Base-by-base conservation (phyloP, 176 grass and related monocot genomes). In the Canna indica region DNA sequence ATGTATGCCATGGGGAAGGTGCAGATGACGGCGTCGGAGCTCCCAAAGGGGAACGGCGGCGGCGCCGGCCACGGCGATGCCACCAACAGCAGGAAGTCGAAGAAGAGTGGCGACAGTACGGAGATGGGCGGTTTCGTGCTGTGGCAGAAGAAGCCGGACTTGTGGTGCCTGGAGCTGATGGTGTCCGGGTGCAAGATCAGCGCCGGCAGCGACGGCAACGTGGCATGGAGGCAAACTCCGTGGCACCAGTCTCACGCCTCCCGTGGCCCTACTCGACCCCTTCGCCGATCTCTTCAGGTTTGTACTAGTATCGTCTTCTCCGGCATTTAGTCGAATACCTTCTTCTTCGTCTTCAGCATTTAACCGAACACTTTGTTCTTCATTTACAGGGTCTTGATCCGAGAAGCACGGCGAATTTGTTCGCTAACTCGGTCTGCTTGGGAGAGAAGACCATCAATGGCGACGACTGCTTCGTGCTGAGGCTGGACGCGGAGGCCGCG, bases 151-250 rank as follows among this genome's bases (percentile, higher is more conserved):
- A 86, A 85, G 72, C 89, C 94, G 24, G 86, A 99, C 72, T 76
- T 99, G 72, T 99, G 94, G 94, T 99, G 86, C 75, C 86, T 99
- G 20, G 94, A 99, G 80, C 84, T 99, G 22, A 87, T 99, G 15
- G 94, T 99, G 56, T 93, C 94, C 3, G 94, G 94, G n/a, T 90
- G 90, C 89, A 99, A 99, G 84, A 93, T 99, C 78, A 93, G 94
- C 70, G 89, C 94, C 77, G 94, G 94, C 36, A 99, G 94, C 45
- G 89, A 99, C 60, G 89, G 94, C 46, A 99, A 88, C 79, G 94
- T 99, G 5, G 89, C 94, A 0, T 99, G 94, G 94, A 79, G 94
- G 25, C 94, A 99, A 81, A 99, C 94, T 56, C 94, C 86, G 24
- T 93, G 94, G 94, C 89, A 99, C 76, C 94, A 99, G 67, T 93